Conservation (phyloP, 768 basidiomycete species). For the Ephemerocybe angulata region DNA sequence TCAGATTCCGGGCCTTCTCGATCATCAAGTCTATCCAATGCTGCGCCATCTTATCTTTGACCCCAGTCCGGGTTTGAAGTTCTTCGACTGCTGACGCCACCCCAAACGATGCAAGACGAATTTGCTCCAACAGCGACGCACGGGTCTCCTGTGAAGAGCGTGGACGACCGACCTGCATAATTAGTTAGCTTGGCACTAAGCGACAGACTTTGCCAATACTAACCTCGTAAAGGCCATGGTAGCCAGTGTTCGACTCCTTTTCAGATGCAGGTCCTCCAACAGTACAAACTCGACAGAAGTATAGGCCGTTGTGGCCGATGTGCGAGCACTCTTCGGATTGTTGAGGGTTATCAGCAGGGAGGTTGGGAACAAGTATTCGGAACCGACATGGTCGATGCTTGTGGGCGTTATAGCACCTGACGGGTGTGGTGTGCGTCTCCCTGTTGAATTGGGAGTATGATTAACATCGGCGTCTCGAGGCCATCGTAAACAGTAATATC, state of each 20-base stretch:
- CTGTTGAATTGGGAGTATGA: background rate
- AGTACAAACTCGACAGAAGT: slow-evolving; percentile 23
- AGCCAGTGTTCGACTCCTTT: slow-evolving; percentile 33
- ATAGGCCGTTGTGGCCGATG: background rate
- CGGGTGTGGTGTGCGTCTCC: background rate
- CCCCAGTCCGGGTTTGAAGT: slow-evolving; percentile 29
- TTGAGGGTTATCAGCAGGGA: background rate
- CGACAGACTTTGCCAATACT: background rate
- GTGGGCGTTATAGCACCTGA: background rate
- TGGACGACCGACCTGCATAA: slow-evolving; percentile 19
- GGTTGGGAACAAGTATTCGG: background rate
- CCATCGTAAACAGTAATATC: background rate
- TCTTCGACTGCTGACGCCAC: slow-evolving; percentile 24
- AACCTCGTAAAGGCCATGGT: slow-evolving; percentile 30
- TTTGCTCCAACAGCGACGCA: slow-evolving; percentile 25
- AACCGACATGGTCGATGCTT: background rate
- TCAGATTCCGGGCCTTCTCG: slow-evolving; percentile 15
- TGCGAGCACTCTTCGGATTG: background rate
- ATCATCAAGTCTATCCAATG: slow-evolving; percentile 35
- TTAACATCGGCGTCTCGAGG: background rate
- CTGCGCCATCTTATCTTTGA: slow-evolving; percentile 38
- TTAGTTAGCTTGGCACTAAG: background rate
- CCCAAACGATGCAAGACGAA: slow-evolving; percentile 28
- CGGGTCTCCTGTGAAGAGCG: slow-evolving; percentile 21
- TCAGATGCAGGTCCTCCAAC: slow-evolving; percentile 31